A percentile compares a stretch with the other conserved stretches of the same genome.
phyloP scores from a whole-genome alignment of 1,284 basidiomycete genomes.

The Pyrrhoderma noxium region DNA sequence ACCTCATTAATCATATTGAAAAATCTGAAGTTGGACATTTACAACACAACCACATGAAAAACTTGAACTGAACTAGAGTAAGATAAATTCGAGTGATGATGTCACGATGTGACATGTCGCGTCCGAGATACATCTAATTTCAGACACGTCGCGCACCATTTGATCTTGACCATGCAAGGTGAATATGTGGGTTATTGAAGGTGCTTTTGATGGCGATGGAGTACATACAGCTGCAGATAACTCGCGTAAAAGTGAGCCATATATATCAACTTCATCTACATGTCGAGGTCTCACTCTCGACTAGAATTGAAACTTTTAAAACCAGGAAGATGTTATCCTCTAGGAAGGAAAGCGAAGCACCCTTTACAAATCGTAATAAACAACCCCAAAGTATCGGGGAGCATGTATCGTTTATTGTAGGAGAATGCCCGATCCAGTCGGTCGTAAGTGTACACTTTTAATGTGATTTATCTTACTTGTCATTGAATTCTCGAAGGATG shows the following conservation, averaged over 20 bases:
- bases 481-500: constrained; percentile 14
- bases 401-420: constrained; percentile 50
- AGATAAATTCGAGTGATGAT: too few relatives aligned
- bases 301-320: constrained; percentile 58
- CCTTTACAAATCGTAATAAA: constrained; percentile 38
- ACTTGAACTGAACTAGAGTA: too few relatives aligned
- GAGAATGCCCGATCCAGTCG: constrained; percentile 39
- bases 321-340: constrained; percentile 39
- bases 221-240: constrained; percentile 23
- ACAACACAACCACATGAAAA: too few relatives aligned
- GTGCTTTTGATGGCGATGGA: constrained; percentile 38
- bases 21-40: too few relatives aligned
- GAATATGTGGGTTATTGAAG: constrained; percentile 45
- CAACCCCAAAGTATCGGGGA: constrained; percentile 51
- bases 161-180: too few relatives aligned
- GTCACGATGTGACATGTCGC: too few relatives aligned
- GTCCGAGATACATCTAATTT: too few relatives aligned
- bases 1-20: too few relatives aligned
- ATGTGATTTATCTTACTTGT: constrained; percentile 8
- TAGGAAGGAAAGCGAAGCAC: constrained; percentile 47
- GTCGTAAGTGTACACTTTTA: constrained; percentile 38
- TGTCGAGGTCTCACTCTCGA: background rate
- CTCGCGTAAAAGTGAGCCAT: constrained; percentile 29
- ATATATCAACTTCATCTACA: constrained; percentile 19
- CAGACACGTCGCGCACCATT: too few relatives aligned